phyloP scores from a whole-genome alignment of 1,139 yeast species.

The Hyphopichia pseudoburtonii region DNA sequence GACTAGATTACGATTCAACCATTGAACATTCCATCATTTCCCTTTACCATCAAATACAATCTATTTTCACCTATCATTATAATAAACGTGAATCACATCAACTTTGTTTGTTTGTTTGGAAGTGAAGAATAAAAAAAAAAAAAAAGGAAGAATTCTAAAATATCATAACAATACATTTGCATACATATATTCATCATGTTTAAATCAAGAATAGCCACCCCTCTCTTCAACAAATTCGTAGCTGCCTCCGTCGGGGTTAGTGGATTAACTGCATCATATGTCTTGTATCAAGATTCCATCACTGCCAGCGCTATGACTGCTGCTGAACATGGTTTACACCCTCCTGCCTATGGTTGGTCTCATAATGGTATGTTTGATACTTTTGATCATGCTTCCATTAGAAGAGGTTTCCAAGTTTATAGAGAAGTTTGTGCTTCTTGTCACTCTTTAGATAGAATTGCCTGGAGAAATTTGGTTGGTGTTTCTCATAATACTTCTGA shows the following conservation, averaged over 20 bases:
- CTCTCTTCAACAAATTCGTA: conserved; percentile 54
- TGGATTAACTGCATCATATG: conserved; percentile 71
- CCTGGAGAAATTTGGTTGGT: conserved; percentile 98
- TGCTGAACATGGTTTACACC: conserved; percentile 98
- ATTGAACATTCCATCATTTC: too few species aligned
- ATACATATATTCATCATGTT: conserved; percentile 19
- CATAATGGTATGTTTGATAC: conserved; percentile 90
- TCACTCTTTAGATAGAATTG: conserved; percentile 94
- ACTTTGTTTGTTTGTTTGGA: neutral
- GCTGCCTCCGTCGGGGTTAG: conserved; percentile 66
- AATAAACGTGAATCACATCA: too few species aligned
- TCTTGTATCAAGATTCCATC: conserved; percentile 75
- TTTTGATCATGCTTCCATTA: conserved; percentile 93
- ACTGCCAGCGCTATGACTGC: conserved; percentile 97
- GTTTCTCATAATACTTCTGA: conserved; percentile 91
- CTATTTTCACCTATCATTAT: too few species aligned
- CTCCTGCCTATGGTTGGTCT: conserved; percentile 92
- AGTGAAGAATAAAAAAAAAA: too few species aligned
- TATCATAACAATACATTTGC: neutral
- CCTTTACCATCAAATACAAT: too few species aligned
- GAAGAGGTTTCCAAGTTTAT: conserved; percentile 99
- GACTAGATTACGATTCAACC: too few species aligned
- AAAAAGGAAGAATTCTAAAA: too few species aligned
- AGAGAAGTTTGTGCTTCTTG: conserved; percentile 99
- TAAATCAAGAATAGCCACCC: conserved; percentile 28